Evolutionary conservation across 2,329 filamentous ascomycete genomes (phyloP).

Genomic region (Aspergillus awamori): DNA sequence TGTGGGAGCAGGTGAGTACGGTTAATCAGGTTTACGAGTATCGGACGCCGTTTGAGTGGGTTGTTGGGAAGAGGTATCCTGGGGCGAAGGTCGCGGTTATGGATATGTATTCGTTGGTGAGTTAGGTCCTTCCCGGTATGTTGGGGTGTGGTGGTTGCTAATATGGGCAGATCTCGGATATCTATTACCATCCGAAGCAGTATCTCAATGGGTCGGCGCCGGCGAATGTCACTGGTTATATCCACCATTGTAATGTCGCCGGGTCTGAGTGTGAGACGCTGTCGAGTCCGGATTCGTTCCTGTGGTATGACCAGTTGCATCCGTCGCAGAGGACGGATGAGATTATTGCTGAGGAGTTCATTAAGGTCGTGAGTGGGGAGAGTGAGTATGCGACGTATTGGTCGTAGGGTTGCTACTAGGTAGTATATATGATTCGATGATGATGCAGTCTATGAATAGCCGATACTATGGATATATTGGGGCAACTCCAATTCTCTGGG

Average conservation of each 20-base stretch:
- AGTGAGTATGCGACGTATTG: slow-evolving; percentile 35
- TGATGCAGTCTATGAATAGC: no score
- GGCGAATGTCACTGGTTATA: slow-evolving; percentile 63
- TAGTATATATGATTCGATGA: not conserved
- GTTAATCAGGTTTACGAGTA: slow-evolving; percentile 58
- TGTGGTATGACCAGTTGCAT: slow-evolving; percentile 77
- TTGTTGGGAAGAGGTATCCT: slow-evolving; percentile 48
- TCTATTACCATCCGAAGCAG: slow-evolving; percentile 60
- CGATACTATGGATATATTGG: no score
- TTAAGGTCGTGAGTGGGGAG: slow-evolving; percentile 55
- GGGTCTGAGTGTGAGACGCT: slow-evolving; percentile 30
- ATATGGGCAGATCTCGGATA: slow-evolving; percentile 50
- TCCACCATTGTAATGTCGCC: slow-evolving; percentile 55
- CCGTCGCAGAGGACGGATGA: slow-evolving; percentile 66
- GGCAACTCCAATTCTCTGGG: no score
- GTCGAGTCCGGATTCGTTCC: slow-evolving; percentile 59
- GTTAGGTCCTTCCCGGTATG: slow-evolving; percentile 14
- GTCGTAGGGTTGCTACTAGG: slow-evolving; percentile 6
- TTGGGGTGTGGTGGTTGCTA: not conserved
- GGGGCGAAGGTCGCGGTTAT: slow-evolving; percentile 67
- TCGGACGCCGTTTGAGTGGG: slow-evolving; percentile 52
- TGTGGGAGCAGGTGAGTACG: slow-evolving; percentile 55
- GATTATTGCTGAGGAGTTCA: slow-evolving; percentile 60
- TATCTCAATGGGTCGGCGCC: slow-evolving; percentile 67
- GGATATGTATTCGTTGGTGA: slow-evolving; percentile 64